These are phyloP conservation scores for Taphrina deformans DNA, from an alignment of 1,139 yeast genomes.

Conservation along the genomic window DNA sequence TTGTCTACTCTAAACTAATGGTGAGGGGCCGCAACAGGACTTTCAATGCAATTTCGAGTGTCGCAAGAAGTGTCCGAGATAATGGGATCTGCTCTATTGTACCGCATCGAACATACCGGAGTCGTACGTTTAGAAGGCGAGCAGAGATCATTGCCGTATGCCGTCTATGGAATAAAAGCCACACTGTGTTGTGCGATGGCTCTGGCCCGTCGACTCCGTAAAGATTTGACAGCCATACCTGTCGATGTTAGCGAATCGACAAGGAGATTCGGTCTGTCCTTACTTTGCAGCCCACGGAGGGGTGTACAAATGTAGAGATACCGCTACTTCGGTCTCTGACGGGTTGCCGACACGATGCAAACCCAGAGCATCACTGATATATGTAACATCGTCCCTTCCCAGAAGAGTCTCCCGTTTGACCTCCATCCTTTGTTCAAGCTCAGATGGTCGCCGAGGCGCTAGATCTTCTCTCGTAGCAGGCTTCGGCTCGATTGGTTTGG, in stretches of 20 bases:
- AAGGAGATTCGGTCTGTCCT: neutral
- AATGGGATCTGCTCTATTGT: no score
- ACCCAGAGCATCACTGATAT: slow-evolving; percentile 67
- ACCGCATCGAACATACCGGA: no score
- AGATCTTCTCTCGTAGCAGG: slow-evolving; percentile 15
- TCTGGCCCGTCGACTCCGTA: slow-evolving; percentile 22
- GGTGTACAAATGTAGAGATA: slow-evolving; percentile 70
- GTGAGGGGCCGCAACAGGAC: no score
- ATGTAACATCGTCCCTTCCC: slow-evolving; percentile 50
- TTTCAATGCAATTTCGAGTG: no score
- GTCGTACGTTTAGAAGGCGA: no score
- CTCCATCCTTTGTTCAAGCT: neutral
- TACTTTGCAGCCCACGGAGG: slow-evolving; percentile 73
- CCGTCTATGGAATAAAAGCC: slow-evolving; percentile 31
- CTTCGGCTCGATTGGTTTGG: slow-evolving; percentile 35
- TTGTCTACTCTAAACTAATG: no score
- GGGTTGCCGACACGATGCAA: slow-evolving; percentile 65
- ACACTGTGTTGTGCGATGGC: slow-evolving; percentile 25
- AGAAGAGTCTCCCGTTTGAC: slow-evolving; percentile 35
- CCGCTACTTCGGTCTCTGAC: slow-evolving; percentile 53
- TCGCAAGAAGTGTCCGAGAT: neutral
- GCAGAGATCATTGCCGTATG: neutral
- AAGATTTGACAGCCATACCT: slow-evolving; percentile 31
- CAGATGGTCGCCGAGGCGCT: neutral
- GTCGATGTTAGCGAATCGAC: neutral